Base-by-base conservation (phyloP, 106 monocot genomes). In the Gastrodia elata region DNA sequence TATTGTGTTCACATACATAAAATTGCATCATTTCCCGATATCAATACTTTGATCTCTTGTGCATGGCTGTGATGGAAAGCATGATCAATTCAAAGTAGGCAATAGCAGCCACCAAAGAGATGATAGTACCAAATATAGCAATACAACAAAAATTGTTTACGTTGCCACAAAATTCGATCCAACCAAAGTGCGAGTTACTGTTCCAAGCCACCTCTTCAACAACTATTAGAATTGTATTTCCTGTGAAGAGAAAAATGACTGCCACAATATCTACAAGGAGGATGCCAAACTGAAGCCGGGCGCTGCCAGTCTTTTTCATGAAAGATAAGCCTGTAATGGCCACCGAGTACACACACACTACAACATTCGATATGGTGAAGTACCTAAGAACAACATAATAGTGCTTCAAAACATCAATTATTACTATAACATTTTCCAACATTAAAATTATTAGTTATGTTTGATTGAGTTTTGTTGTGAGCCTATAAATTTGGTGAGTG, bases 31-130 rank as follows among this genome's bases (percentile, higher is more conserved):
- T n/a, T n/a, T n/a, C n/a, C n/a, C n/a, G n/a, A n/a, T n/a, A n/a
- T n/a, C n/a, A n/a, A n/a, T n/a, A n/a, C n/a, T n/a, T n/a, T n/a
- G 61, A 1, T 61, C 61, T 61, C 61, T 28, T 28, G 61, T 61
- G 61, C 11, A 61, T 26, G 61, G 30, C 20, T 25, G 20, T 28
- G 28, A 61, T 61, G 30, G 27, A 61, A 10, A 28, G 61, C 61
- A 30, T 13, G 20, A 61, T 1, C 10, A 61, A 9, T 11, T 2
- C 25, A 30, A 61, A 30, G 7, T 61, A 61, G 30, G 10, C 11
- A 0, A 10, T 10, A 30, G 61, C 30, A 3, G 61, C 61, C 30
- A 61, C 4, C 8, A 1, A 14, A 20, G 61, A 61, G 26, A 61
- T 61, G 61, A 32, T 14, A 61, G 7, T 61, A 10, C 28, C 5